Evolutionary conservation across 345 rosid species (phyloP).

Genomic region (Raphanus raphanistrum): DNA sequence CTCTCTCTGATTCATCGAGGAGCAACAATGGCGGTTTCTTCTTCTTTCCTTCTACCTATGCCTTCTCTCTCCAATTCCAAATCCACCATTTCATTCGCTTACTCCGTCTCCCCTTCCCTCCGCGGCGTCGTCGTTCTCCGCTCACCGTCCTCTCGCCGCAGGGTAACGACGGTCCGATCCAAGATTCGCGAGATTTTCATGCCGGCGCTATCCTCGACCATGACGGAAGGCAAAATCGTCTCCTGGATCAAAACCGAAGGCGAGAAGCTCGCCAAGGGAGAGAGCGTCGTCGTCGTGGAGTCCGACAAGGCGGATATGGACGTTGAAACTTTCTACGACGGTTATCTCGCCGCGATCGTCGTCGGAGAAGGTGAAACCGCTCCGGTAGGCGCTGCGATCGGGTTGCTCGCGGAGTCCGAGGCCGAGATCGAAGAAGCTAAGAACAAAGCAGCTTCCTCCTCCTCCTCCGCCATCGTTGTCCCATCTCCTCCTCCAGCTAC

Average conservation of each 20-base stretch:
- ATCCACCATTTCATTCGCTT: conserved; percentile 45
- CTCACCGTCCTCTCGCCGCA: conserved; percentile 20
- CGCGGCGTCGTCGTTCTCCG: conserved; percentile 34
- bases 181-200: conserved; percentile 97
- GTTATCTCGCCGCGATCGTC: conserved; percentile 91
- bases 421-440: conserved; percentile 88
- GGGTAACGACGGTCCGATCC: conserved; percentile 51
- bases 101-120: conserved; percentile 39
- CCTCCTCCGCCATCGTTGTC: conserved; percentile 43
- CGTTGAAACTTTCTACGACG: conserved; percentile 92
- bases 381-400: conserved; percentile 88
- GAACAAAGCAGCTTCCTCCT: conserved; percentile 57
- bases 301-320: conserved; percentile 99
- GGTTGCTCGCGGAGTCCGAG: conserved; percentile 88
- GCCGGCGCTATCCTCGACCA: conserved; percentile 98
- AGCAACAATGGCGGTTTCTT: conserved; percentile 59
- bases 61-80: conserved; percentile 42
- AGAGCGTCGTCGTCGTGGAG: conserved; percentile 94
- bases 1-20: conserved; percentile 7
- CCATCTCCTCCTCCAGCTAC: conserved; percentile 58
- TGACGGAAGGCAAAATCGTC: conserved; percentile 99
- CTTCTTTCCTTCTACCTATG: conserved; percentile 17
- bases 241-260: conserved; percentile 97
- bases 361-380: conserved; percentile 93
- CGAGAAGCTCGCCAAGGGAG: conserved; percentile 84